phyloP scores from a whole-genome alignment of 495 filamentous ascomycete genomes.

The Penicillium macrosclerotiorum region DNA sequence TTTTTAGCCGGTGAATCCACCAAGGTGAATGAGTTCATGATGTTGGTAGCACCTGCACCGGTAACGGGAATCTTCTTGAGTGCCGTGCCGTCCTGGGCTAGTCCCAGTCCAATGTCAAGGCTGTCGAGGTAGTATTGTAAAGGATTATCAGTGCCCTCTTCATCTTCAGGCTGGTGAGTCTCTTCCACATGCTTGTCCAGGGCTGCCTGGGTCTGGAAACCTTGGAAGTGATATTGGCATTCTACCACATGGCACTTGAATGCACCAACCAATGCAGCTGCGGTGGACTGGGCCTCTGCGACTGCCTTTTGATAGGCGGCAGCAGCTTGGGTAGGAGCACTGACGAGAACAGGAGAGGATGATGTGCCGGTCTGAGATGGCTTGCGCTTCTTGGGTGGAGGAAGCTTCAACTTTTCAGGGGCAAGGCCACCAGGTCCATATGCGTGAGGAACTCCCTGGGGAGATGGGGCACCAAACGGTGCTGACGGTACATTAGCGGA shows the following conservation, averaged over 20 bases:
- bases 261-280: slow-evolving; percentile 25
- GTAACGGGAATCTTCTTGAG: slow-evolving; percentile 18
- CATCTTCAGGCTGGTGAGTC: slow-evolving; percentile 41
- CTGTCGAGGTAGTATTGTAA: slow-evolving; percentile 47
- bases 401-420: slow-evolving; percentile 58
- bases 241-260: slow-evolving; percentile 46
- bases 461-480: slow-evolving; percentile 66
- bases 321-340: slow-evolving; percentile 22
- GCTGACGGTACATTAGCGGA: slow-evolving; percentile 62
- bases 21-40: slow-evolving; percentile 18
- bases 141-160: slow-evolving; percentile 44
- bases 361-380: slow-evolving; percentile 40
- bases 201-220: slow-evolving; percentile 43
- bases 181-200: slow-evolving; percentile 50
- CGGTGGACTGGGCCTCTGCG: slow-evolving; percentile 32
- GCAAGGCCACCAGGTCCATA: slow-evolving; percentile 48
- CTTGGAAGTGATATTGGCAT: slow-evolving; percentile 45
- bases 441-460: slow-evolving; percentile 62
- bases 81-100: slow-evolving; percentile 30
- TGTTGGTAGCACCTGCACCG: slow-evolving; percentile 9
- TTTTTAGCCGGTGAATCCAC: slow-evolving; percentile 32
- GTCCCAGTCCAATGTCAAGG: slow-evolving; percentile 35
- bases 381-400: slow-evolving; percentile 60
- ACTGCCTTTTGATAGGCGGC: slow-evolving; percentile 38
- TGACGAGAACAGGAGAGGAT: slow-evolving; percentile 29